Evolutionary conservation across 441 rosid genomes (phyloP).

Genomic region (Gossypium trilobum): DNA sequence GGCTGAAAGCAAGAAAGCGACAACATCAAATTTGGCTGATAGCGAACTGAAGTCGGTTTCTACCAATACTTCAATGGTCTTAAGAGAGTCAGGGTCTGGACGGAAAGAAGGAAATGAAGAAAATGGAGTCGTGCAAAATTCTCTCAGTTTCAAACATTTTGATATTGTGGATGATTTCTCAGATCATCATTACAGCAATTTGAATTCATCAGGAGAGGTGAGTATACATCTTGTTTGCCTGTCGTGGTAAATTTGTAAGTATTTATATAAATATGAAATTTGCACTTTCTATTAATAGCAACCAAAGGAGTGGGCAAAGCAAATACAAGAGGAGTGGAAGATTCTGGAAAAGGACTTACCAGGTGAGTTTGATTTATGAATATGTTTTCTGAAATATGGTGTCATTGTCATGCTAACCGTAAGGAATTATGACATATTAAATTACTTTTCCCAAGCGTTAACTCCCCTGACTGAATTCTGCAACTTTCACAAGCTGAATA

Average conservation of each 20-base stretch:
- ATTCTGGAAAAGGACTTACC: constrained; percentile 46
- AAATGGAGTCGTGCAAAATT: constrained; percentile 14
- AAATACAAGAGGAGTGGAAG: constrained; percentile 51
- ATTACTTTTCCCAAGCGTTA: background rate
- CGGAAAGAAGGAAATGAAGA: constrained; percentile 21
- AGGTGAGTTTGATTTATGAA: constrained; percentile 24
- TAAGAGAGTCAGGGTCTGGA: constrained; percentile 21
- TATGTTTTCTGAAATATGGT: background rate
- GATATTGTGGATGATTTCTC: constrained; percentile 45
- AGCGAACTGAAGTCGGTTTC: constrained; percentile 16
- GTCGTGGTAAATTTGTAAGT: background rate
- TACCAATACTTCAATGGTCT: constrained; percentile 21
- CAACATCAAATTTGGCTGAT: constrained; percentile 14
- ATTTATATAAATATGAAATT: background rate
- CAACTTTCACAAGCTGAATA: background rate
- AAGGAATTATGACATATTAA: background rate
- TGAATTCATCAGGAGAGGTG: constrained; percentile 29
- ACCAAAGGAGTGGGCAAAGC: constrained; percentile 38
- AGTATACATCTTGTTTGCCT: constrained; percentile 9
- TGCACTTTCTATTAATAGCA: constrained; percentile 24
- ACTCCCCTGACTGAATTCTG: background rate
- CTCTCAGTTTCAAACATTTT: constrained; percentile 34
- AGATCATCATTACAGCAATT: constrained; percentile 38
- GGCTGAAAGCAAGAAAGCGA: constrained; percentile 13
- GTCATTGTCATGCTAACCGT: background rate